Evolutionary conservation across 208 protist species (phyloP).

Genomic region (Trypanosoma conorhini): DNA sequence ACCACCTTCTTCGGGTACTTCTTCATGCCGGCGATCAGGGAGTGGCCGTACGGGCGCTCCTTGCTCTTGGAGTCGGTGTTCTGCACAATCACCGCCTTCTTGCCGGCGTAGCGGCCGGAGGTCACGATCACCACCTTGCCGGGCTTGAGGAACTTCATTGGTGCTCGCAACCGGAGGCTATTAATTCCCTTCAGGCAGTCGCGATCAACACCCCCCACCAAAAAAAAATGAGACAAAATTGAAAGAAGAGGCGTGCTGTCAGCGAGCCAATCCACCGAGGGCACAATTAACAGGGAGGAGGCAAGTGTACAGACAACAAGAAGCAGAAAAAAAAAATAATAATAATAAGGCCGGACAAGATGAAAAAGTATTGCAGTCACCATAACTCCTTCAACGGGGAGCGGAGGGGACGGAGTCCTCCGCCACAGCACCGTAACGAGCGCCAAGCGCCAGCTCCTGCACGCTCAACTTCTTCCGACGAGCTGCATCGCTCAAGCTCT

Average conservation of each 20-base stretch:
- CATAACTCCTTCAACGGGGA: too few relatives aligned
- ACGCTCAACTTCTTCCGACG: constrained; percentile 12
- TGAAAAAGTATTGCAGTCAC: too few relatives aligned
- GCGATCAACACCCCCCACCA: constrained; percentile 17
- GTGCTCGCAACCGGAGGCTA: constrained; percentile 22
- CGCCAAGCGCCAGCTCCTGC: constrained; percentile 17
- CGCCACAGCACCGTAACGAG: constrained; percentile 27
- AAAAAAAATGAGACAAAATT: constrained; percentile 19
- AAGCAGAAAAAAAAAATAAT: too few relatives aligned
- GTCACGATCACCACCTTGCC: constrained; percentile 98
- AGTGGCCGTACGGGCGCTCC: constrained; percentile 94
- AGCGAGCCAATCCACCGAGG: background rate
- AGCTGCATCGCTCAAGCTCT: constrained; percentile 3
- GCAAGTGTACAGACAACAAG: constrained; percentile 1
- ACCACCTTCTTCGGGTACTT: constrained; percentile 96
- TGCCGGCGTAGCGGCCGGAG: constrained; percentile 97
- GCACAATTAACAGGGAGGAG: constrained; percentile 3
- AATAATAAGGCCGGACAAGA: background rate
- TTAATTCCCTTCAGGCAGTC: background rate
- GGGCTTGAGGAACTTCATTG: constrained; percentile 95
- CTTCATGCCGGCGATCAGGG: constrained; percentile 96
- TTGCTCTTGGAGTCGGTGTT: constrained; percentile 92
- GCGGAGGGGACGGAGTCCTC: constrained; percentile 3
- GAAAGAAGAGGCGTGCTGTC: background rate
- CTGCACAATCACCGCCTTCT: constrained; percentile 98